Base-by-base conservation (phyloP, 768 basidiomycete genomes). In the Kwoniella pini region DNA sequence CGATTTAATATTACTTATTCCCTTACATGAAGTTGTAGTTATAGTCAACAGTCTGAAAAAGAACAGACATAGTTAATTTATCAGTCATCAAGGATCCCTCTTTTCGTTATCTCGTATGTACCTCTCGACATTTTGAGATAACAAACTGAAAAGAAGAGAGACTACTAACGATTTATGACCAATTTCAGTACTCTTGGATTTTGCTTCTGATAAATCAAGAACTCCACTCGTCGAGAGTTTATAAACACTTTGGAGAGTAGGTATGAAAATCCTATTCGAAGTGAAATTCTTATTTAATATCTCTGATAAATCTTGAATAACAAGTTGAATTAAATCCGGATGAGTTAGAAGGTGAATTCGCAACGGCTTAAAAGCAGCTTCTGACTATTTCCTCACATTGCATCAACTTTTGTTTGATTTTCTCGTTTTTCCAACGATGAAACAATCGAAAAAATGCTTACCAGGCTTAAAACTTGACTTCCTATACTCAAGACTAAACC, bases 391-490 rank as follows among this genome's bases (percentile, higher is more conserved):
- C n/a, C n/a, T n/a, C n/a, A n/a, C n/a, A n/a, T n/a, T n/a, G n/a
- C n/a, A n/a, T n/a, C n/a, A n/a, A n/a, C n/a, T n/a, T n/a, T n/a
- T n/a, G n/a, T n/a, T n/a, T n/a, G n/a, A n/a, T n/a, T n/a, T n/a
- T n/a, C n/a, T n/a, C n/a, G n/a, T n/a, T n/a, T n/a, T n/a, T n/a
- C n/a, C n/a, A n/a, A n/a, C n/a, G n/a, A n/a, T n/a, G n/a, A n/a
- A 53, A 64, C 49, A 26, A 62, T 52, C 19, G 43, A 27, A 24
- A 40, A 27, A 22, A 6, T 3, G 79, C 88, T 79, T 72, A 95
- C 94, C 4, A 87, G 90, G 71, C 87, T 89, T 62, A 89, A 86
- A 9, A 91, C 91, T 78, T 86, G 88, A 75, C 89, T 90, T 33
- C 87, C 88, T 36, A 91, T 81, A 71, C 90, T 93, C 55, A 89